Evolutionary conservation across 176 grass and related monocot species (phyloP).

Genomic region (Avena insularis): DNA sequence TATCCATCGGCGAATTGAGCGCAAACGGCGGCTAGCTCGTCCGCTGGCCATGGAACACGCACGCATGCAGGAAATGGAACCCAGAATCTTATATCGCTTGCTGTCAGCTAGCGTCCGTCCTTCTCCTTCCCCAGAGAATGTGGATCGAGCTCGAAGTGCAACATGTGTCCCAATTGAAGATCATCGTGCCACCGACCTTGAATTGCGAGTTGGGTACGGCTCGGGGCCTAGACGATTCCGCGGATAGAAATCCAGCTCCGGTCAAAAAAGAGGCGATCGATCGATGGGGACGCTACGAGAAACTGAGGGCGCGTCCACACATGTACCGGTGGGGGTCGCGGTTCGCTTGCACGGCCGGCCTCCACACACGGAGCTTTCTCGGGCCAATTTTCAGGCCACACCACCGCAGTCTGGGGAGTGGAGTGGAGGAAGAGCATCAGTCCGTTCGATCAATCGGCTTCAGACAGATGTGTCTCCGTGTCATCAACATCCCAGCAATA

Average conservation of each 20-base stretch:
- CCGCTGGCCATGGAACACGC: background rate
- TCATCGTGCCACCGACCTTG: background rate
- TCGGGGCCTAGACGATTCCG: background rate
- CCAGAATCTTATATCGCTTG: background rate
- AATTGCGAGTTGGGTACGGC: background rate
- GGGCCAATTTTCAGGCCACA: background rate
- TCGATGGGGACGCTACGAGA: slow-evolving; percentile 12
- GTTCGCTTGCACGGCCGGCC: background rate
- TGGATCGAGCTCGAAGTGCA: background rate
- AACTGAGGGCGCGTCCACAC: background rate
- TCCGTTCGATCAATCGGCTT: no score
- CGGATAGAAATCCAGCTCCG: background rate
- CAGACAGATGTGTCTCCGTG: slow-evolving; percentile 42
- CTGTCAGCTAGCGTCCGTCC: background rate
- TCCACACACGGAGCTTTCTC: slow-evolving; percentile 49
- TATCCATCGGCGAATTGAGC: background rate
- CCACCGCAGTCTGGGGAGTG: background rate
- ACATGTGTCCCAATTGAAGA: background rate
- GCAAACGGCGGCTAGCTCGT: background rate
- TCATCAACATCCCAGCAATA: slow-evolving; percentile 49
- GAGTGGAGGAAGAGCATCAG: no score
- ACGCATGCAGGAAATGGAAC: background rate
- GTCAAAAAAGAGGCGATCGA: slow-evolving; percentile 38
- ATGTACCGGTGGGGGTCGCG: background rate
- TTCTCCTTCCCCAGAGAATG: background rate